Conservation (phyloP, 306 rosid genomes). For the Castanea mollissima region DNA sequence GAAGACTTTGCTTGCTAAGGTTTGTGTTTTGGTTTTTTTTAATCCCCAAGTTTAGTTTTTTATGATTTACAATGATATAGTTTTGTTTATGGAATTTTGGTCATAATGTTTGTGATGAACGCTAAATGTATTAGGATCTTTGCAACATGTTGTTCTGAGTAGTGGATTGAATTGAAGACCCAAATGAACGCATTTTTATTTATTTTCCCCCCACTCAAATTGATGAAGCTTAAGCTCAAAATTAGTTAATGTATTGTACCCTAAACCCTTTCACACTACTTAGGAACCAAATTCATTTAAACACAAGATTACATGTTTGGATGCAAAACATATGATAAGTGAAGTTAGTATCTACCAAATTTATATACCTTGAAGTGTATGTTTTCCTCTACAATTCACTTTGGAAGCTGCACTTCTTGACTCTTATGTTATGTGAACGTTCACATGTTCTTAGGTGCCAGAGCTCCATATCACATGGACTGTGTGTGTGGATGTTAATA, state of each 20-base stretch:
- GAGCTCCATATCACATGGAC: neutral
- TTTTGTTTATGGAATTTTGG: too few relatives aligned
- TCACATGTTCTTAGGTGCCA: neutral
- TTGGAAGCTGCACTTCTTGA: neutral
- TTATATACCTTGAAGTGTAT: neutral
- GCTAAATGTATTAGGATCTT: neutral
- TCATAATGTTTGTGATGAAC: too few relatives aligned
- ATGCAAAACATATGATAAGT: neutral
- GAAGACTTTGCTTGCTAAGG: slow-evolving; percentile 98
- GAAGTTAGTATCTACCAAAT: neutral
- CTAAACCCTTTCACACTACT: neutral
- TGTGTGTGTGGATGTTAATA: neutral
- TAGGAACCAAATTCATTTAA: neutral
- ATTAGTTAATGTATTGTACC: neutral
- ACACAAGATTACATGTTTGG: neutral
- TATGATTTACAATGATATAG: too few relatives aligned
- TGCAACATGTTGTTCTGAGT: neutral
- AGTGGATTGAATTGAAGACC: neutral
- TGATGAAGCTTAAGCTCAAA: too few relatives aligned
- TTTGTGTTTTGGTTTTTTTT: slow-evolving; percentile 16
- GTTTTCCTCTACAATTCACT: neutral
- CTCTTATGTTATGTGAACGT: neutral
- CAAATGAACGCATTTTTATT: neutral
- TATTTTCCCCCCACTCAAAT: neutral
- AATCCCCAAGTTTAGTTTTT: neutral